phyloP scores from a whole-genome alignment of 176 grass and related monocot genomes.

The Rhynchospora pubera region DNA sequence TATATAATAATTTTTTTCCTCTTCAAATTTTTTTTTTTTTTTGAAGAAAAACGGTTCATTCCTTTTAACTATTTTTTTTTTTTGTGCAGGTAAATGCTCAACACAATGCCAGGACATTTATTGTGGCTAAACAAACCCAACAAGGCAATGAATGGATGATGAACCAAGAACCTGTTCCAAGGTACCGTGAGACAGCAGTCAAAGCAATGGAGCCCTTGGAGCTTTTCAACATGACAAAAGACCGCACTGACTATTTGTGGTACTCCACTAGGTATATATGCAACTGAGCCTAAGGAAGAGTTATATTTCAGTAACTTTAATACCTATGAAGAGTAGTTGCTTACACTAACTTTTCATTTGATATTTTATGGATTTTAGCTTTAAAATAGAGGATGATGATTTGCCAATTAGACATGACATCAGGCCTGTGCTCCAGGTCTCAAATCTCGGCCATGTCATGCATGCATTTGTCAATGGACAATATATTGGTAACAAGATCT shows the following conservation, averaged over 20 bases:
- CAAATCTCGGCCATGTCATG: conserved; percentile 48
- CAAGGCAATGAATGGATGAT: conserved; percentile 63
- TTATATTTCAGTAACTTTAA: not conserved
- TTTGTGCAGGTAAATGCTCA: conserved; percentile 66
- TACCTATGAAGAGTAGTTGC: not conserved
- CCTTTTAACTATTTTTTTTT: conserved; percentile 16
- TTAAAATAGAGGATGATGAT: conserved; percentile 57
- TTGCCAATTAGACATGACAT: conserved; percentile 81
- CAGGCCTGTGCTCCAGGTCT: conserved; percentile 62
- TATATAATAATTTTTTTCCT: not conserved
- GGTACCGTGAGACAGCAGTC: conserved; percentile 16
- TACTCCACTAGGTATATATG: conserved; percentile 81
- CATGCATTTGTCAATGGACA: conserved; percentile 56
- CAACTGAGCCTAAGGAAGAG: not conserved
- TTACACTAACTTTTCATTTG: not conserved
- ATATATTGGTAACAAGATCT: conserved; percentile 46
- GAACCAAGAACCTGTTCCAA: conserved; percentile 49
- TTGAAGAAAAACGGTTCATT: not conserved
- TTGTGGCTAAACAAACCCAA: conserved; percentile 19
- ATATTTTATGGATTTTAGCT: conserved; percentile 32
- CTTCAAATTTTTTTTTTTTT: not conserved
- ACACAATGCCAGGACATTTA: conserved; percentile 63
- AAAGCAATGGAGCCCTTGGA: conserved; percentile 48
- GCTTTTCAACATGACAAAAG: conserved; percentile 71
- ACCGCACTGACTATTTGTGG: conserved; percentile 75